These are phyloP conservation scores for Alternaria sp. DNA, from an alignment of 2,329 filamentous ascomycete genomes.

Conservation along the genomic window DNA sequence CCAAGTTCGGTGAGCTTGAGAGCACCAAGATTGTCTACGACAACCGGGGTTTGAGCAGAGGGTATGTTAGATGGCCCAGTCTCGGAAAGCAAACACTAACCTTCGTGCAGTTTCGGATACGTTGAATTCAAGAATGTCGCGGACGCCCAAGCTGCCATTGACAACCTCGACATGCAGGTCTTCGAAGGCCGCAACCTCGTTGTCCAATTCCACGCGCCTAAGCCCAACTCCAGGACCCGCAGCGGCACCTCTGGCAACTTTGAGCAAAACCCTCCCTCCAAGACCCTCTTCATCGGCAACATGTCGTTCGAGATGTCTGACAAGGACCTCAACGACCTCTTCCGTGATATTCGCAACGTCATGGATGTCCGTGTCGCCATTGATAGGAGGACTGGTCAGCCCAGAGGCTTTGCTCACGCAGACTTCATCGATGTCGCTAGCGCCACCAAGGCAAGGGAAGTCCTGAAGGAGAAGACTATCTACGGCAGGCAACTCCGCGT, in stretches of 20 bases:
- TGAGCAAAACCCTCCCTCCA: conserved; percentile 58
- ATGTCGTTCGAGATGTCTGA: conserved; percentile 87
- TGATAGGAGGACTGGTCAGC: conserved; percentile 79
- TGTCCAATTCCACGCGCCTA: conserved; percentile 63
- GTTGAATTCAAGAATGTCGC: conserved; percentile 64
- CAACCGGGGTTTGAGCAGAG: conserved; percentile 70
- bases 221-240: conserved; percentile 18
- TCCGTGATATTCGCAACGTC: conserved; percentile 73
- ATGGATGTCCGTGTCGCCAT: conserved; percentile 81
- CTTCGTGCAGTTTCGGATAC: conserved; percentile 66
- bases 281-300: conserved; percentile 82
- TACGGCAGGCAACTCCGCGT: conserved; percentile 70
- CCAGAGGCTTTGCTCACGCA: conserved; percentile 82
- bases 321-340: conserved; percentile 78
- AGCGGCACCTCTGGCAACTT: neutral
- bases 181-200: conserved; percentile 69
- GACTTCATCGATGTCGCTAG: conserved; percentile 75
- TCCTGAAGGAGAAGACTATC: conserved; percentile 64
- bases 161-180: conserved; percentile 64
- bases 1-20: conserved; percentile 63
- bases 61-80: conserved; percentile 55
- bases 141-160: conserved; percentile 63
- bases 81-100: conserved; percentile 13
- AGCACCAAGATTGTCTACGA: conserved; percentile 65
- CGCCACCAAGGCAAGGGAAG: conserved; percentile 66